These are phyloP conservation scores for Thymus quinquecostatus DNA, from an alignment of 257 asterid species.

Conservation along the genomic window DNA sequence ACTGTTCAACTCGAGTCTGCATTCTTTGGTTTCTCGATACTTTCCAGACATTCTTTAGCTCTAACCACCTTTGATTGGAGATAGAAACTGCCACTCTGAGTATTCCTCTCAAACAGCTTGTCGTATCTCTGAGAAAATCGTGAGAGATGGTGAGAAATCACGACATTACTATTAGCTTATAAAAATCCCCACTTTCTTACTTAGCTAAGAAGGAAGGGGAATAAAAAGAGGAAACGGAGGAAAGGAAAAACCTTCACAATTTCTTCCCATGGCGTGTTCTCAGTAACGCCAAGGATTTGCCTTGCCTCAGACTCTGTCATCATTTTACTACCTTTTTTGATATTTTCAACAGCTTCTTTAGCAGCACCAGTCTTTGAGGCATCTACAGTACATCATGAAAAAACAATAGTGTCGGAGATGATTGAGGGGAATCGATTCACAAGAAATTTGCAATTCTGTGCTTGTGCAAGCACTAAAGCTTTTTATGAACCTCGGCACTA, in stretches of 20 bases:
- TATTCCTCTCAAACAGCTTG: slow-evolving; percentile 62
- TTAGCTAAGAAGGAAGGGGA: neutral
- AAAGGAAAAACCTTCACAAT: slow-evolving; percentile 53
- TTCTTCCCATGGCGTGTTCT: slow-evolving; percentile 76
- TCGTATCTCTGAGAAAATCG: slow-evolving; percentile 52
- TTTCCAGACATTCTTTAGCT: slow-evolving; percentile 74
- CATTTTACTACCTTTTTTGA: slow-evolving; percentile 54
- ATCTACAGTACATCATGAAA: slow-evolving; percentile 42
- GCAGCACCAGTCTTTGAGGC: slow-evolving; percentile 80
- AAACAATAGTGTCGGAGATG: neutral
- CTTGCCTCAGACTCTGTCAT: slow-evolving; percentile 83
- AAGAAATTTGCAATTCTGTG: slow-evolving; percentile 5
- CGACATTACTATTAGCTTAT: neutral
- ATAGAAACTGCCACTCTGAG: slow-evolving; percentile 65
- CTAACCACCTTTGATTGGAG: slow-evolving; percentile 74
- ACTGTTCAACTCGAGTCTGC: slow-evolving; percentile 25
- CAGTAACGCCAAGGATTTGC: slow-evolving; percentile 74
- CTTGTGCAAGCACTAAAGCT: neutral
- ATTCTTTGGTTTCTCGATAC: slow-evolving; percentile 45
- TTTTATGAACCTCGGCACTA: neutral
- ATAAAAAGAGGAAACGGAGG: neutral
- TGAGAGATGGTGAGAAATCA: neutral
- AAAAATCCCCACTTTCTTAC: neutral
- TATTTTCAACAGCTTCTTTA: slow-evolving; percentile 68
- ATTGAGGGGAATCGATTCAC: slow-evolving; percentile 7